phyloP scores from a whole-genome alignment of 371 early-diverging fungal species.

The Mortierella sp. region DNA sequence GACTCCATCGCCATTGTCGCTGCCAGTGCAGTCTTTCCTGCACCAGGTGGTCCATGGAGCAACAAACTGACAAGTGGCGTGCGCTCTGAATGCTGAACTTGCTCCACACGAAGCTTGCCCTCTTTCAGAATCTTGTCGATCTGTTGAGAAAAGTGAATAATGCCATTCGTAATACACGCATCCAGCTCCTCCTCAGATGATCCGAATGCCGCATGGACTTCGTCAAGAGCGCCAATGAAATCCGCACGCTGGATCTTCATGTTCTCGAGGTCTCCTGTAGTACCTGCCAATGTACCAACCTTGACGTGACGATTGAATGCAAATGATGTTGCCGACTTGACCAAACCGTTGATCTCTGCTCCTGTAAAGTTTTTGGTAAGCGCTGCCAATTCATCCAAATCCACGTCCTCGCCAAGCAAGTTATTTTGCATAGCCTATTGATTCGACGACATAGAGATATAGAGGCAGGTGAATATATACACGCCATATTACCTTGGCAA shows the following conservation, averaged over 20 bases:
- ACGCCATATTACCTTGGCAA: too few relatives aligned
- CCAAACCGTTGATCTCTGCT: constrained; percentile 97
- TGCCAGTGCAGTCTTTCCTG: constrained; percentile 98
- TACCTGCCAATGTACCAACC: constrained; percentile 84
- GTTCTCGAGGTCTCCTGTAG: constrained; percentile 85
- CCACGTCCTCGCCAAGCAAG: constrained; percentile 91
- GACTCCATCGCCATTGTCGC: constrained; percentile 95
- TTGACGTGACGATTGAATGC: constrained; percentile 99
- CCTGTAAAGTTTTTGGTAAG: constrained; percentile 99
- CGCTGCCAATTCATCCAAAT: constrained; percentile 89
- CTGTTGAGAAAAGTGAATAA: constrained; percentile 83
- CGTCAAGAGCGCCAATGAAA: constrained; percentile 95
- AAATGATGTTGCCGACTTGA: constrained; percentile 99
- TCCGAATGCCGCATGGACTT: constrained; percentile 99
- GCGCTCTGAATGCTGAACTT: constrained; percentile 83
- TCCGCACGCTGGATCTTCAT: constrained; percentile 95
- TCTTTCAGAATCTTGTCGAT: constrained; percentile 84
- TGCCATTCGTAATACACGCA: constrained; percentile 86
- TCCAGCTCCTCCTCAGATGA: constrained; percentile 94
- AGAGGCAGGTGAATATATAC: neutral
- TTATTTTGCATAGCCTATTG: constrained; percentile 88
- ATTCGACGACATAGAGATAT: constrained; percentile 1
- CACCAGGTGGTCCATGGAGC: constrained; percentile 92
- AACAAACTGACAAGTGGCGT: constrained; percentile 93
- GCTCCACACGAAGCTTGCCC: constrained; percentile 88